Conservation (phyloP, 352 stramenopile species). For the Blastocystis hominis region DNA sequence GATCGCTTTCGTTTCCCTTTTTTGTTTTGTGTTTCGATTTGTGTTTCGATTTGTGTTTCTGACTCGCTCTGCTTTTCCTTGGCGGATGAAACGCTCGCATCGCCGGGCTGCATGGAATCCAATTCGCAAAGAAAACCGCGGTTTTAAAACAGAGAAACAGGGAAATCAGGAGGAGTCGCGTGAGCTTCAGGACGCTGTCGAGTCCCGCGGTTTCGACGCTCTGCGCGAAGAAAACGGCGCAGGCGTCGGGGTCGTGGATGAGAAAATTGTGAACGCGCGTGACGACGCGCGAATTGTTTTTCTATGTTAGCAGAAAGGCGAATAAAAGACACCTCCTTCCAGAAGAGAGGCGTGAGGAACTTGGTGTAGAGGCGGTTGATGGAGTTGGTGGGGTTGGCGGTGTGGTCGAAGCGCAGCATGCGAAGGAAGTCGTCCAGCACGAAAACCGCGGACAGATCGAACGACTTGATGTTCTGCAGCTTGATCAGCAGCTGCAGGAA, state of each 20-base stretch:
- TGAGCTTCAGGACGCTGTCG: not conserved
- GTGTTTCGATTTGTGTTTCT: too few species aligned
- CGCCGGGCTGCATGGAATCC: too few species aligned
- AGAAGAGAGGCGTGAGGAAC: conserved; percentile 23
- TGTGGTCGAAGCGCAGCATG: conserved; percentile 7
- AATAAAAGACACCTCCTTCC: not conserved
- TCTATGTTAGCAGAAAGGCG: not conserved
- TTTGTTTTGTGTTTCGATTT: not conserved
- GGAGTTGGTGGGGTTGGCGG: not conserved
- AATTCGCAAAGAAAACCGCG: too few species aligned
- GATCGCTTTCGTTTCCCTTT: not conserved
- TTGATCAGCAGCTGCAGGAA: conserved; percentile 39
- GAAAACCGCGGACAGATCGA: not conserved
- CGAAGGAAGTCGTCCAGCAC: conserved; percentile 18
- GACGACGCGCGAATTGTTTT: not conserved
- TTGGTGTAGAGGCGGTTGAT: conserved; percentile 15
- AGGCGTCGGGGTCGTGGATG: not conserved
- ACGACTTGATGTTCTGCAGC: conserved; percentile 48
- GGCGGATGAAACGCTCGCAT: too few species aligned
- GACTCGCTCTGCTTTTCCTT: not conserved
- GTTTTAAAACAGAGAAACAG: conserved; percentile 32
- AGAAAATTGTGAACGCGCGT: conserved; percentile 40
- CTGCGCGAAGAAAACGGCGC: not conserved
- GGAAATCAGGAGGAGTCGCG: not conserved
- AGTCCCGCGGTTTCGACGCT: not conserved